A percentile compares a stretch with the other conserved stretches of the same genome.
Conservation (phyloP, 2,329 filamentous ascomycete species). For the Fusarium sp. region DNA sequence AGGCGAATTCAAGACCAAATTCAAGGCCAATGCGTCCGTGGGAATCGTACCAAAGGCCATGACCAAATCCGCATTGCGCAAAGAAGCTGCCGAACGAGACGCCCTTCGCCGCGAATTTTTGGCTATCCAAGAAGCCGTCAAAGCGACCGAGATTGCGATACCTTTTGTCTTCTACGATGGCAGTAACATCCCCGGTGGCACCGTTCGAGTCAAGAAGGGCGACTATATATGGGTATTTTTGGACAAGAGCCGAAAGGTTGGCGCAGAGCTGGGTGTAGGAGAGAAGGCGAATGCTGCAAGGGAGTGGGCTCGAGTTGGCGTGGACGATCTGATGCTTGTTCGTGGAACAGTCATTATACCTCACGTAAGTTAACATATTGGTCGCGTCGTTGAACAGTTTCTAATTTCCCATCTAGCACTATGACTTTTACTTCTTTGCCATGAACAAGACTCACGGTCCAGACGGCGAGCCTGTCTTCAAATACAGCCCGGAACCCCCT, state of each 20-base stretch:
- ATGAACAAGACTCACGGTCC: conserved; percentile 86
- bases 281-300: conserved; percentile 76
- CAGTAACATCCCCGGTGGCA: conserved; percentile 87
- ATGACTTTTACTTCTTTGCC: conserved; percentile 97
- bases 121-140: conserved; percentile 85
- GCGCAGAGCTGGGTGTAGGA: conserved; percentile 84
- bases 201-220: conserved; percentile 90
- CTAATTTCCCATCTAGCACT: conserved; percentile 75
- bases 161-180: conserved; percentile 99
- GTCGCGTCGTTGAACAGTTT: conserved; percentile 13
- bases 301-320: conserved; percentile 93
- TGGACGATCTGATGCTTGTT: conserved; percentile 96
- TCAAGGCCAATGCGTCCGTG: conserved; percentile 75
- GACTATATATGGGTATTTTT: conserved; percentile 94
- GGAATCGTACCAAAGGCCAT: conserved; percentile 76
- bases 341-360: conserved; percentile 92
- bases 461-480: conserved; percentile 81
- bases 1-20: conserved; percentile 56
- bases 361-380: conserved; percentile 75
- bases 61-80: conserved; percentile 81
- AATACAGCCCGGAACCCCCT: conserved; percentile 73
- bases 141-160: conserved; percentile 88
- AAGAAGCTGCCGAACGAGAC: conserved; percentile 84
- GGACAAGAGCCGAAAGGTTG: conserved; percentile 91
- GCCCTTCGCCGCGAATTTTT: conserved; percentile 87